A percentile compares a stretch with the other conserved stretches of the same genome.
These are phyloP conservation scores for Fusarium domesticum DNA, from an alignment of 2,329 filamentous ascomycete species.

Conservation along the genomic window DNA sequence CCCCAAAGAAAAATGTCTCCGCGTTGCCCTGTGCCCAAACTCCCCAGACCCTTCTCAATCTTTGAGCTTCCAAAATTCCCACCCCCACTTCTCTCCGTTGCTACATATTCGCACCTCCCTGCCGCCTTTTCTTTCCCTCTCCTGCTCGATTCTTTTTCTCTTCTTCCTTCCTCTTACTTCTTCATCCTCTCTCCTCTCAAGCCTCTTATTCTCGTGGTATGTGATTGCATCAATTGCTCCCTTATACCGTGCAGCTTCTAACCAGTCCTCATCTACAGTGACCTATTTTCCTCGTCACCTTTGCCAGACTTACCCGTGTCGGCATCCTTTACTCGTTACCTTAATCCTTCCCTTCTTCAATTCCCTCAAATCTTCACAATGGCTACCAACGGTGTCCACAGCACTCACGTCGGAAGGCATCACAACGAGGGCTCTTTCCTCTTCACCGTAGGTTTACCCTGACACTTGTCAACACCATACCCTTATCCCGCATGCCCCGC, in stretches of 20 bases:
- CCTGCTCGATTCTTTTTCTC: conserved; percentile 30
- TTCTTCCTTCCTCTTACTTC: conserved; percentile 25
- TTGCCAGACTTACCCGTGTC: conserved; percentile 21
- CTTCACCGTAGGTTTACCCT: conserved; percentile 62
- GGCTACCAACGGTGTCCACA: conserved; percentile 46
- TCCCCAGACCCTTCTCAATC: not conserved
- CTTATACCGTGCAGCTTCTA: conserved; percentile 11
- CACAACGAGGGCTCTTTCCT: conserved; percentile 71
- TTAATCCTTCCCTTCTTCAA: conserved; percentile 13
- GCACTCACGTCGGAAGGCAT: conserved; percentile 41
- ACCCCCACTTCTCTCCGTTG: conserved; percentile 23
- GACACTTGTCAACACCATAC: not conserved
- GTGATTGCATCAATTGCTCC: conserved; percentile 6
- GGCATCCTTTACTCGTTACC: conserved; percentile 23
- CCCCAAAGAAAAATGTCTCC: too few relatives aligned
- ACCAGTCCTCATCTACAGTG: conserved; percentile 19
- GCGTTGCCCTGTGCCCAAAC: not conserved
- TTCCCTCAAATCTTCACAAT: conserved; percentile 49
- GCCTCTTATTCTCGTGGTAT: conserved; percentile 12
- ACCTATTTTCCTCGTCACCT: conserved; percentile 21
- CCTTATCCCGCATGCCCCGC: conserved; percentile 1
- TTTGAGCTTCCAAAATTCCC: conserved; percentile 12
- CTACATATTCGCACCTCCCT: conserved; percentile 31
- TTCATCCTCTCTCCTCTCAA: conserved; percentile 13
- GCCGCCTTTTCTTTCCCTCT: conserved; percentile 30